Evolutionary conservation across 1,139 yeast genomes (phyloP).

Genomic region (Geotrichum histeridarum): DNA sequence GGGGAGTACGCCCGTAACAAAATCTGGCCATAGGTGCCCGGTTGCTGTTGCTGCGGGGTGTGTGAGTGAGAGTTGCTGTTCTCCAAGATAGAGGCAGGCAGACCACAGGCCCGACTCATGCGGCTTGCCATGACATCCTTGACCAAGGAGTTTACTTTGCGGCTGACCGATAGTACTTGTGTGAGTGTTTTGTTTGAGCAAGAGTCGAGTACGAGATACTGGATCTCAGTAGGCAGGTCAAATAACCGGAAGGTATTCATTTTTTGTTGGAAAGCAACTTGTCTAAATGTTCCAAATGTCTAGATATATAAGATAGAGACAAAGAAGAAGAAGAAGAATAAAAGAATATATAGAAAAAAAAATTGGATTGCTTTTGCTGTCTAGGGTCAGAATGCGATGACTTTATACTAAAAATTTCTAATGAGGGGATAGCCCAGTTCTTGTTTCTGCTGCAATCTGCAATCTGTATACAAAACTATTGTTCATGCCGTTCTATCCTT

Average conservation of each 20-base stretch:
- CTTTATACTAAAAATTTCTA: no score
- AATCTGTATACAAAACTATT: no score
- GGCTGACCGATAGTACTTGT: constrained; percentile 18
- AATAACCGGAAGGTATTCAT: neutral
- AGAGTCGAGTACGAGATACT: constrained; percentile 20
- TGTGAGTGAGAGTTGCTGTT: neutral
- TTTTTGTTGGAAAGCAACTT: neutral
- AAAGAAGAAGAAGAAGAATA: no score
- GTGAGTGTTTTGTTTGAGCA: constrained; percentile 22
- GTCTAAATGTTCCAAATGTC: no score
- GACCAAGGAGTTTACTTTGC: constrained; percentile 20
- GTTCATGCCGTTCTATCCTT: no score
- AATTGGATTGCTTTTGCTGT: no score
- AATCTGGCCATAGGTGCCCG: neutral
- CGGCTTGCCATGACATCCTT: constrained; percentile 21
- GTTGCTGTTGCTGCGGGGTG: neutral
- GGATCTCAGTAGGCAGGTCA: constrained; percentile 23
- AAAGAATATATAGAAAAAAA: no score
- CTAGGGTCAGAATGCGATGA: no score
- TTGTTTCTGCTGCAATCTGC: no score
- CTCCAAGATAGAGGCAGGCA: constrained; percentile 8
- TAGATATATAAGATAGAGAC: no score
- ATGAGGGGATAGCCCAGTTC: no score
- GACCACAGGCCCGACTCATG: constrained; percentile 16
- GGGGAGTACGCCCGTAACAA: constrained; percentile 19